These are phyloP conservation scores for Calocybe cyanea DNA, from an alignment of 768 basidiomycete species.

Conservation along the genomic window DNA sequence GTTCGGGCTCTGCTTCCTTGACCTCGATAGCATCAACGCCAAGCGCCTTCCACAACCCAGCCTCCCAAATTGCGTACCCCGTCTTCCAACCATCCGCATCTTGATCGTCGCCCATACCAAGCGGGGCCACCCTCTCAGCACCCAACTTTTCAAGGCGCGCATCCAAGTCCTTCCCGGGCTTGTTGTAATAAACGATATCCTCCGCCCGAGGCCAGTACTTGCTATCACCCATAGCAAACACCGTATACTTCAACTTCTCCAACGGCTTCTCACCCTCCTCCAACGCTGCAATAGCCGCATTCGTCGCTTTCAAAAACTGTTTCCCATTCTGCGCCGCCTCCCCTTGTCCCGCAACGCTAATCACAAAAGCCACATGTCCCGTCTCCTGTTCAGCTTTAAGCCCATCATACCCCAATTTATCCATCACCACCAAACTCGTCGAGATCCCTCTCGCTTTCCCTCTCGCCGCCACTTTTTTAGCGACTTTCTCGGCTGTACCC, in stretches of 20 bases:
- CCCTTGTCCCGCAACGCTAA: conserved; percentile 94
- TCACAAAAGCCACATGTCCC: conserved; percentile 74
- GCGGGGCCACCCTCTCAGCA: conserved; percentile 63
- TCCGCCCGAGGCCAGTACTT: conserved; percentile 99
- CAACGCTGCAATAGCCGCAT: conserved; percentile 44
- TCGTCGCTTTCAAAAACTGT: conserved; percentile 81
- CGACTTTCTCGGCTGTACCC: conserved; percentile 93
- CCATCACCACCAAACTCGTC: conserved; percentile 70
- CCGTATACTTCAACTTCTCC: conserved; percentile 66
- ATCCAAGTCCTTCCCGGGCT: conserved; percentile 89
- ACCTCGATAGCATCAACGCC: conserved; percentile 90
- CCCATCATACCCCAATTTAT: conserved; percentile 73
- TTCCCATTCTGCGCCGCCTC: conserved; percentile 97
- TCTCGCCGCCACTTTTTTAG: conserved; percentile 79
- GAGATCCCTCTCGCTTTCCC: conserved; percentile 84
- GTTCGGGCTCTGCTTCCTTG: conserved; percentile 89
- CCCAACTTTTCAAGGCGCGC: conserved; percentile 74
- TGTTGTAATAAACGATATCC: conserved; percentile 98
- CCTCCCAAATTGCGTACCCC: conserved; percentile 96
- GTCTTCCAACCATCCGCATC: conserved; percentile 95
- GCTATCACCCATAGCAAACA: conserved; percentile 96
- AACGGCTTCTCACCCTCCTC: conserved; percentile 54
- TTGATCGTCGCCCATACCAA: conserved; percentile 95
- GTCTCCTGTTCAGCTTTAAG: conserved; percentile 60
- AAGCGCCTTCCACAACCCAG: conserved; percentile 87